phyloP scores from a whole-genome alignment of 169 alveolate species.

The Hepatocystis sp. region DNA sequence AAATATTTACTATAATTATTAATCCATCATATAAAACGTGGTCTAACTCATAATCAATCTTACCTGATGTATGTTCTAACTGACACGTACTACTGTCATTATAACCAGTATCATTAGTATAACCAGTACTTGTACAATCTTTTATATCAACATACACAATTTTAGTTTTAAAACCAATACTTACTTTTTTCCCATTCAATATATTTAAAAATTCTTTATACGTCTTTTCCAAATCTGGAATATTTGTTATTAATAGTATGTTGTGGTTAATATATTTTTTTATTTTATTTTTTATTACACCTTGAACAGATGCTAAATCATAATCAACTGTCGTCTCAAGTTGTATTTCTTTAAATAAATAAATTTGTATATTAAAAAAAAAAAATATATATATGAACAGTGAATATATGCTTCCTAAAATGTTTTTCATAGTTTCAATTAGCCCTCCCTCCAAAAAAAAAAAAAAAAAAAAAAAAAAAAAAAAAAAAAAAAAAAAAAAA shows the following conservation, averaged over 20 bases:
- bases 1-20: slow-evolving; percentile 20
- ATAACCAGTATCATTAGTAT: neutral
- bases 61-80: neutral
- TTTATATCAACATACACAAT: too few relatives aligned
- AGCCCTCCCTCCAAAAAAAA: neutral
- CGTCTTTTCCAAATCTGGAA: slow-evolving; percentile 4
- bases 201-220: slow-evolving; percentile 12
- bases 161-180: too few relatives aligned
- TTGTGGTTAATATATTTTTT: slow-evolving; percentile 23
- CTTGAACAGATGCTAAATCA: slow-evolving; percentile 4
- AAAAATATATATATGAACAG: slow-evolving; percentile 9
- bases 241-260: slow-evolving; percentile 34
- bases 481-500: too few relatives aligned
- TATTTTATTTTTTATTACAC: slow-evolving; percentile 30
- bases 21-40: slow-evolving; percentile 44
- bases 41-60: neutral
- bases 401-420: neutral
- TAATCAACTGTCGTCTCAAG: slow-evolving; percentile 19
- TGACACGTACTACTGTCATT: neutral
- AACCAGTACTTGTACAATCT: too few relatives aligned
- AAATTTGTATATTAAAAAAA: slow-evolving; percentile 4
- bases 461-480: neutral
- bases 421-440: slow-evolving; percentile 9
- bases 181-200: too few relatives aligned
- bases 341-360: slow-evolving; percentile 11